Conservation (phyloP, 768 basidiomycete species). For the Butyriboletus loyo region DNA sequence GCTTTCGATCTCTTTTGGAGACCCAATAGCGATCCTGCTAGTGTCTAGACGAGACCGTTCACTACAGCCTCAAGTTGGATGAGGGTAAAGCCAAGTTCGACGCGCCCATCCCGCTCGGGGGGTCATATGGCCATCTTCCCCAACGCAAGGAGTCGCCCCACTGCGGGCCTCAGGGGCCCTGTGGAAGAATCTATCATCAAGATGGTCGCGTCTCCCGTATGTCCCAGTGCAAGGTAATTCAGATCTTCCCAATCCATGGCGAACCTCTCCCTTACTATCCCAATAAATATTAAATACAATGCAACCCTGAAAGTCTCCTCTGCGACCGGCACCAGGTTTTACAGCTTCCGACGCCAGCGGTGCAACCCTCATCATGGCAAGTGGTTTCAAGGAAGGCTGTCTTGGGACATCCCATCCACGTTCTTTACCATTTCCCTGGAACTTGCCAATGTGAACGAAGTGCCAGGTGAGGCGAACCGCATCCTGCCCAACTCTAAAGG, state of each 20-base stretch:
- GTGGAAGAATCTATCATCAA: too few relatives aligned
- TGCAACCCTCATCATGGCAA: background rate
- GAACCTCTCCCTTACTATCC: background rate
- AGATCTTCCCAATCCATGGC: too few relatives aligned
- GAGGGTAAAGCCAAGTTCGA: too few relatives aligned
- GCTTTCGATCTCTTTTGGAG: too few relatives aligned
- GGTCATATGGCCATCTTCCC: too few relatives aligned
- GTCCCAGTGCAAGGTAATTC: background rate
- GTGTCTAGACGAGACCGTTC: too few relatives aligned
- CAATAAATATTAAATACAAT: background rate
- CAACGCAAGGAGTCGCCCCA: too few relatives aligned
- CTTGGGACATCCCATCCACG: background rate
- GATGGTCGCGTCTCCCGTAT: too few relatives aligned
- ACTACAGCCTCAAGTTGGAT: too few relatives aligned
- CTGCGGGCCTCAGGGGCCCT: too few relatives aligned
- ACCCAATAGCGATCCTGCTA: too few relatives aligned
- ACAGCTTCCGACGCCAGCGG: background rate
- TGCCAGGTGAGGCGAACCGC: background rate
- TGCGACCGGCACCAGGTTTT: background rate
- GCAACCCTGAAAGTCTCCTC: background rate
- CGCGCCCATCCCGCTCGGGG: too few relatives aligned
- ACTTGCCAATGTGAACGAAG: background rate
- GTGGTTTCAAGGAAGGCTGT: background rate
- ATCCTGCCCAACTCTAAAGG: background rate
- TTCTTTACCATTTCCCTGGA: background rate